A percentile compares a stretch with the other conserved stretches of the same genome.
These are phyloP conservation scores for Phellinidium pouzarii DNA, from an alignment of 1,284 basidiomycete genomes.

Conservation along the genomic window DNA sequence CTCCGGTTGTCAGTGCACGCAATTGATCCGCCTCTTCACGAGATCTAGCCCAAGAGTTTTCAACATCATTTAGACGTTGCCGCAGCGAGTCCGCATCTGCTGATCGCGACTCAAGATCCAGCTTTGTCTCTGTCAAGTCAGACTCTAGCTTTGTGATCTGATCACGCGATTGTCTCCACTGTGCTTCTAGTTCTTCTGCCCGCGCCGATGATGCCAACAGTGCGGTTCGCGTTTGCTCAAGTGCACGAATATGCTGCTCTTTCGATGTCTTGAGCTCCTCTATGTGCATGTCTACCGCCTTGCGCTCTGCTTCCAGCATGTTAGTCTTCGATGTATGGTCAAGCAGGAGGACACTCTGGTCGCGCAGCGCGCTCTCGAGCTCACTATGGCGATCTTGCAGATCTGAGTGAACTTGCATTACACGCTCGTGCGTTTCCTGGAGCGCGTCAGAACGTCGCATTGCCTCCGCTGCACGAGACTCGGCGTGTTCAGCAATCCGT, in stretches of 20 bases:
- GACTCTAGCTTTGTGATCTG: constrained; percentile 63
- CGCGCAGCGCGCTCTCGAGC: constrained; percentile 68
- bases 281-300: constrained; percentile 58
- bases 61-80: constrained; percentile 62
- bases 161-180: constrained; percentile 64
- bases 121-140: constrained; percentile 70
- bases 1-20: constrained; percentile 75
- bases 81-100: constrained; percentile 69
- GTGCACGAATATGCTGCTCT: constrained; percentile 79
- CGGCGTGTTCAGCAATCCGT: constrained; percentile 72
- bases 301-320: constrained; percentile 76
- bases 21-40: constrained; percentile 87
- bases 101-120: constrained; percentile 69
- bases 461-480: constrained; percentile 77
- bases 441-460: constrained; percentile 75
- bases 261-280: constrained; percentile 63
- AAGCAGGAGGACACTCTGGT: constrained; percentile 73
- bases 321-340: constrained; percentile 70
- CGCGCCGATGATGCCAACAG: constrained; percentile 71
- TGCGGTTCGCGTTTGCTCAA: constrained; percentile 81
- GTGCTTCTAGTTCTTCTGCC: constrained; percentile 75
- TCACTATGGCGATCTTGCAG: constrained; percentile 61
- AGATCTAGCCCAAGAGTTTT: constrained; percentile 83
- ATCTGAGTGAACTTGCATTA: constrained; percentile 63
- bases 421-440: constrained; percentile 74